Percentiles rank a stretch among this genome's conserved stretches.
These are phyloP conservation scores for Stachybotrys elegans DNA, from an alignment of 2,329 filamentous ascomycete genomes.

Conservation along the genomic window DNA sequence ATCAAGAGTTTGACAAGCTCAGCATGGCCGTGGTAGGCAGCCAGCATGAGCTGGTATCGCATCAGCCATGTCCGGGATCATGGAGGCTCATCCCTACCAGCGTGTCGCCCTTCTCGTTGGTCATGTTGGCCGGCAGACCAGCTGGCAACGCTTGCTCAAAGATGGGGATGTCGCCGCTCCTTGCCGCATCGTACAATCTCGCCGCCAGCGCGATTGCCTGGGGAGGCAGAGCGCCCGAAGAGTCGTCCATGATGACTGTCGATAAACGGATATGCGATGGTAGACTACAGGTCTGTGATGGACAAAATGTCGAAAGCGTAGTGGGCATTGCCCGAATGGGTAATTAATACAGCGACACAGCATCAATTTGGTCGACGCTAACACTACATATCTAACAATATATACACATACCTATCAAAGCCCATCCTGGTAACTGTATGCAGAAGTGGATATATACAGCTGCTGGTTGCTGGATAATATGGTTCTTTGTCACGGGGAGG, in stretches of 20 bases:
- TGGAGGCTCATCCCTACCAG: slow-evolving; percentile 37
- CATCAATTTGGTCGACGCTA: not conserved
- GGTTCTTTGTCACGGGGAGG: no score
- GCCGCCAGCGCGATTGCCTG: slow-evolving; percentile 62
- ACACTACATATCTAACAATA: not conserved
- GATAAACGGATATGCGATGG: no score
- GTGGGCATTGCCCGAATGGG: not conserved
- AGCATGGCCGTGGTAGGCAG: slow-evolving; percentile 63
- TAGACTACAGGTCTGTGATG: no score
- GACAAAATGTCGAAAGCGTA: no score
- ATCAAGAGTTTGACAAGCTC: slow-evolving; percentile 56
- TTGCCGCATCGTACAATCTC: slow-evolving; percentile 63
- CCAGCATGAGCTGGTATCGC: slow-evolving; percentile 58
- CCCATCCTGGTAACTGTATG: no score
- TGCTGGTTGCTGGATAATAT: no score
- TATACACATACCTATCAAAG: not conserved
- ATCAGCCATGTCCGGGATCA: slow-evolving; percentile 2
- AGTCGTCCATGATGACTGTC: slow-evolving; percentile 2
- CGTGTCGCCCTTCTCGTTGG: slow-evolving; percentile 70
- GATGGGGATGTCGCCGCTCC: slow-evolving; percentile 50
- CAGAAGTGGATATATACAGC: no score
- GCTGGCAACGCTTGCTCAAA: slow-evolving; percentile 60
- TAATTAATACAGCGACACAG: not conserved
- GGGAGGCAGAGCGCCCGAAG: slow-evolving; percentile 41
- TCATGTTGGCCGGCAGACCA: slow-evolving; percentile 64